These are phyloP conservation scores for Colletotrichum graminicola DNA, from an alignment of 2,329 filamentous ascomycete species.

Conservation along the genomic window DNA sequence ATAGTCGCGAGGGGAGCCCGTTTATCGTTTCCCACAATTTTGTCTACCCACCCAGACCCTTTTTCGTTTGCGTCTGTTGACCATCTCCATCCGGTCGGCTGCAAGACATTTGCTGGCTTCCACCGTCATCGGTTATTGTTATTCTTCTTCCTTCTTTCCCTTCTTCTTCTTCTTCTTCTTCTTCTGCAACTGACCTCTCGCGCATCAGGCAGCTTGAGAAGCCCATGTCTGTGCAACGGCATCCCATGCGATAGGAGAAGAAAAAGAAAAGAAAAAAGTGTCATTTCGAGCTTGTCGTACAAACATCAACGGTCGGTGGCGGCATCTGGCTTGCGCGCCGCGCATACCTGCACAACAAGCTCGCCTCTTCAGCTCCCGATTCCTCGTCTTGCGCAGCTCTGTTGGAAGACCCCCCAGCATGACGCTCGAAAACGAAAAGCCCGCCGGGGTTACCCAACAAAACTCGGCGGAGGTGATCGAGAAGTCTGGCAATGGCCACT, in stretches of 20 bases:
- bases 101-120: slow-evolving; percentile 31
- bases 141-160: neutral
- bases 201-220: neutral
- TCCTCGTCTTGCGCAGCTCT: slow-evolving; percentile 14
- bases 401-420: slow-evolving; percentile 15
- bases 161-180: neutral
- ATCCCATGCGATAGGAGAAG: neutral
- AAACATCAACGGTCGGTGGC: neutral
- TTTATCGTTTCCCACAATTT: neutral
- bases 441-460: slow-evolving; percentile 24
- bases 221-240: neutral
- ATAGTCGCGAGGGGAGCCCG: slow-evolving; percentile 18
- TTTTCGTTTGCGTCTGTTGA: slow-evolving; percentile 6
- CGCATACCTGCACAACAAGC: slow-evolving; percentile 33
- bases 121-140: neutral
- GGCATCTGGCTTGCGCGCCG: slow-evolving; percentile 34
- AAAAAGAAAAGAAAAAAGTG: neutral
- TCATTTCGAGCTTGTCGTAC: neutral
- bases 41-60: neutral
- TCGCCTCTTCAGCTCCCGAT: neutral
- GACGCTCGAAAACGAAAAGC: slow-evolving; percentile 35
- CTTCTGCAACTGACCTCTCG: neutral
- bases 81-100: slow-evolving; percentile 25
- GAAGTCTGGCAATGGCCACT: slow-evolving; percentile 45
- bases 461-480: slow-evolving; percentile 40